These are phyloP conservation scores for Wallacemonas sp. DNA, from an alignment of 208 protist species.

Conservation along the genomic window DNA sequence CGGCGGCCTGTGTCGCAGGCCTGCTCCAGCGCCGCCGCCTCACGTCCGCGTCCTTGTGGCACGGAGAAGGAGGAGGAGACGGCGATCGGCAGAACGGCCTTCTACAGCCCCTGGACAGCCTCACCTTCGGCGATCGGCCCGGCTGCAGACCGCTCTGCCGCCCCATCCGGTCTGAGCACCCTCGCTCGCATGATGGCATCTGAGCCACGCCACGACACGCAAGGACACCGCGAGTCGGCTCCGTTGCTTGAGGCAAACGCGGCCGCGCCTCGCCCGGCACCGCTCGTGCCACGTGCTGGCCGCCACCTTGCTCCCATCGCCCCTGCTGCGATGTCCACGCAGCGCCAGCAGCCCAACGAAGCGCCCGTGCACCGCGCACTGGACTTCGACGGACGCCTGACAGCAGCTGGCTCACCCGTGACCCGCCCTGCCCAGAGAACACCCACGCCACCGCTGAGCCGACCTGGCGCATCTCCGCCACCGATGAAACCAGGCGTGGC, in stretches of 20 bases:
- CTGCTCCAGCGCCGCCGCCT: background rate
- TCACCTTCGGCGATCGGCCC: background rate
- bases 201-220: too few relatives aligned
- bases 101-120: background rate
- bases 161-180: background rate
- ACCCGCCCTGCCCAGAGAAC: background rate
- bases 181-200: background rate
- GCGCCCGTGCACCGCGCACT: conserved; percentile 1
- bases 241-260: too few relatives aligned
- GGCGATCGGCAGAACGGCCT: background rate
- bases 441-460: background rate
- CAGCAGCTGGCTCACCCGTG: background rate
- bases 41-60: background rate
- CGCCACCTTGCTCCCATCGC: conserved; percentile 1
- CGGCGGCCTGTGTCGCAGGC: background rate
- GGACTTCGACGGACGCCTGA: background rate
- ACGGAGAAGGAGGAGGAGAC: too few relatives aligned
- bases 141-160: background rate
- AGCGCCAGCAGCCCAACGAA: background rate
- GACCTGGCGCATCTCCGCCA: background rate
- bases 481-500: background rate
- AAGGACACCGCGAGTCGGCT: too few relatives aligned
- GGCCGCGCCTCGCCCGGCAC: too few relatives aligned
- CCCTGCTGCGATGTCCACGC: too few relatives aligned
- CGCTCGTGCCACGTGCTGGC: too few relatives aligned